These are phyloP conservation scores for Monosporozyma yasuniensis DNA, from an alignment of 805 yeast genomes.

Conservation along the genomic window DNA sequence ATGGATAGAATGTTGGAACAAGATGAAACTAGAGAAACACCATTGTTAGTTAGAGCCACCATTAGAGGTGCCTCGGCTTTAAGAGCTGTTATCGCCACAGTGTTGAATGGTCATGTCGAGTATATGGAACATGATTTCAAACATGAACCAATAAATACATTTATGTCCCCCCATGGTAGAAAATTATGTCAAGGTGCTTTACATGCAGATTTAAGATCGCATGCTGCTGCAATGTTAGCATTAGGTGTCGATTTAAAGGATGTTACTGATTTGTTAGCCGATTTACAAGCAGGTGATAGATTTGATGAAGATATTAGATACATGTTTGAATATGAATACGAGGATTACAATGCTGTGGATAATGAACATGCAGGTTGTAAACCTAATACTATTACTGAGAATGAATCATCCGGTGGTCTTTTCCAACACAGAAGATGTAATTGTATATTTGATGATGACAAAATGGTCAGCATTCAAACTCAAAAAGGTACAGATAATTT, in stretches of 20 bases:
- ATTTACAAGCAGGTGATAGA: constrained; percentile 50
- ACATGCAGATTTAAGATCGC: constrained; percentile 47
- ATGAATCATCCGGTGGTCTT: background rate
- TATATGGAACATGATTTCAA: constrained; percentile 44
- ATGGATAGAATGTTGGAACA: constrained; percentile 45
- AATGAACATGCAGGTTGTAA: constrained; percentile 17
- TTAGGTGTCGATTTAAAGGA: constrained; percentile 40
- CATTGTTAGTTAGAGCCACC: constrained; percentile 39
- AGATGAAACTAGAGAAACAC: constrained; percentile 33
- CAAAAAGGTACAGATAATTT: background rate
- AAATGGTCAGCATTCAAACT: constrained; percentile 8
- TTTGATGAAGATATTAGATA: constrained; percentile 61
- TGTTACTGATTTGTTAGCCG: constrained; percentile 45
- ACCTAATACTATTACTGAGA: background rate
- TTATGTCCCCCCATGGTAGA: constrained; percentile 60
- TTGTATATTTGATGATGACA: constrained; percentile 33
- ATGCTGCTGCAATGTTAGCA: constrained; percentile 47
- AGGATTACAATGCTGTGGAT: constrained; percentile 31
- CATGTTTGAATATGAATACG: constrained; percentile 50
- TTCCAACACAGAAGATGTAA: constrained; percentile 25
- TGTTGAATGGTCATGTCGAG: constrained; percentile 43
- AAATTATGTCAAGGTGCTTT: constrained; percentile 52
- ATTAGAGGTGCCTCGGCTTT: constrained; percentile 58
- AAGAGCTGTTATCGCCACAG: constrained; percentile 51
- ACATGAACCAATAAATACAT: constrained; percentile 49